Conservation (phyloP, 2,329 filamentous ascomycete genomes). For the Clarireedia homoeocarpa region DNA sequence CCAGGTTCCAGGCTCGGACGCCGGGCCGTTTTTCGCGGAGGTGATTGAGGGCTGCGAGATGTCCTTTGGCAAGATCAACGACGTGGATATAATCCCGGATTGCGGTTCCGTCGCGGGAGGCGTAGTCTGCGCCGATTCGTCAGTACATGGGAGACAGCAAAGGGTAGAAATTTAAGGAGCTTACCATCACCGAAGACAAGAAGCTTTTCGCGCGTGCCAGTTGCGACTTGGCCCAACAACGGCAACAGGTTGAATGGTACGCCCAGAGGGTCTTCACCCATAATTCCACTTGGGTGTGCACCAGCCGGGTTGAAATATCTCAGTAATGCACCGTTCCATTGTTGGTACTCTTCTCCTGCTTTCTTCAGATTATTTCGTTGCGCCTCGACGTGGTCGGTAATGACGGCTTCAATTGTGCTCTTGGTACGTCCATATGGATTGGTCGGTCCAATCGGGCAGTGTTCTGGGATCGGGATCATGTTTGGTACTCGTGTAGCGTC, state of each 20-base stretch:
- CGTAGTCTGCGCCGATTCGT: conserved; percentile 58
- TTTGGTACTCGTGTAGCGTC: conserved; percentile 91
- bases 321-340: conserved; percentile 89
- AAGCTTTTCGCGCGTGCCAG: conserved; percentile 88
- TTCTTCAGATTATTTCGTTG: conserved; percentile 79
- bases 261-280: conserved; percentile 96
- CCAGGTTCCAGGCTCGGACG: conserved; percentile 92
- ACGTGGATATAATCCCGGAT: conserved; percentile 99
- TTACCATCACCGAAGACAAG: conserved; percentile 88
- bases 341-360: conserved; percentile 65
- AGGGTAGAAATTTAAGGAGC: conserved; percentile 25
- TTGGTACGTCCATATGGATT: conserved; percentile 98
- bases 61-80: conserved; percentile 77
- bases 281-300: conserved; percentile 88
- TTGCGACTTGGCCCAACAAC: conserved; percentile 89
- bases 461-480: conserved; percentile 98
- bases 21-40: conserved; percentile 78
- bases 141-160: background rate
- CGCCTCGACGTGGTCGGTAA: conserved; percentile 82
- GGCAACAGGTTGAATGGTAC: conserved; percentile 94
- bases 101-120: conserved; percentile 81
- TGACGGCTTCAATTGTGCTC: conserved; percentile 82
- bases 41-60: conserved; percentile 84
- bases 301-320: conserved; percentile 98
- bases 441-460: conserved; percentile 91